These are phyloP conservation scores for Diplodia intermedia DNA, from an alignment of 2,329 filamentous ascomycete species.

Conservation along the genomic window DNA sequence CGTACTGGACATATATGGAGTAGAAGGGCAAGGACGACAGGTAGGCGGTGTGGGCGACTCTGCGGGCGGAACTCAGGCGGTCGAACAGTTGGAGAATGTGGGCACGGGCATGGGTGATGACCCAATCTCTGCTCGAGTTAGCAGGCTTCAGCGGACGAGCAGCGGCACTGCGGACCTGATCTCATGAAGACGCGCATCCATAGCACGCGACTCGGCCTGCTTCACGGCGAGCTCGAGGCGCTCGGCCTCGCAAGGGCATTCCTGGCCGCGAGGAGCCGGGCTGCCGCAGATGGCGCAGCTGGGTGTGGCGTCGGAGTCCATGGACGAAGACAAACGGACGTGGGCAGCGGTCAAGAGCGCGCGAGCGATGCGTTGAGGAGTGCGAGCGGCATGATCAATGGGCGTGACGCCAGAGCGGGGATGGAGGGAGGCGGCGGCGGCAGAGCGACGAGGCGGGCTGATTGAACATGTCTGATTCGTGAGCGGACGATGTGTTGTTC, in stretches of 20 bases:
- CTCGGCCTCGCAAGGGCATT: constrained; percentile 51
- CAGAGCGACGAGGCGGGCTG: constrained; percentile 3
- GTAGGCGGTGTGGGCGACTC: constrained; percentile 52
- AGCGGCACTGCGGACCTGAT: constrained; percentile 42
- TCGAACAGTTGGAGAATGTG: constrained; percentile 55
- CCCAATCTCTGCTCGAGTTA: constrained; percentile 52
- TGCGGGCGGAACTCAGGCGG: constrained; percentile 49
- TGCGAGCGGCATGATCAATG: constrained; percentile 5
- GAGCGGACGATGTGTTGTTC: constrained; percentile 24
- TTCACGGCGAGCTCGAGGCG: constrained; percentile 50
- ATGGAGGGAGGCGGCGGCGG: constrained; percentile 1
- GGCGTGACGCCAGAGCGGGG: constrained; percentile 15
- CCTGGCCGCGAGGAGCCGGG: constrained; percentile 45
- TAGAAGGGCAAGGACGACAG: constrained; percentile 55
- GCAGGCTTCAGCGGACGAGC: not conserved
- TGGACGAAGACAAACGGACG: not conserved
- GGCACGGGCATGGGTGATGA: constrained; percentile 53
- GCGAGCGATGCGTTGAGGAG: not conserved
- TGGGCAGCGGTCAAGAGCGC: constrained; percentile 10
- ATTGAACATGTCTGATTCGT: constrained; percentile 20
- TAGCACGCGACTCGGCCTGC: constrained; percentile 48
- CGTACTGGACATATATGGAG: constrained; percentile 55
- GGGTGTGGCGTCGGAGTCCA: constrained; percentile 46
- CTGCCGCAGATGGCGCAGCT: constrained; percentile 51
- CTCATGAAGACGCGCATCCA: constrained; percentile 46